Conservation (phyloP, 441 rosid species). For the Aquilaria agallochum region DNA sequence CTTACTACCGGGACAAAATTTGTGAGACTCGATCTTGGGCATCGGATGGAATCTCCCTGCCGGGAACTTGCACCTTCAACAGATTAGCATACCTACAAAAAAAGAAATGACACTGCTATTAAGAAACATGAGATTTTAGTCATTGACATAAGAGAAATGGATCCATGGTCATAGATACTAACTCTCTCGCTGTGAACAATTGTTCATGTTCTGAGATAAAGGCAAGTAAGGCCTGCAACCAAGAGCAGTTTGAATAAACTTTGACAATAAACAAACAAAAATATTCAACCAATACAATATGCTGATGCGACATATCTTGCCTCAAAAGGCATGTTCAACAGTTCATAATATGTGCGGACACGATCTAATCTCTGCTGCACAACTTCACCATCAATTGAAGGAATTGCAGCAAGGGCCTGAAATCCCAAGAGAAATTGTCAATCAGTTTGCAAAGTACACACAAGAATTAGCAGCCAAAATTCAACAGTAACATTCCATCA, state of each 20-base stretch:
- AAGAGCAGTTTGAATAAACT: slow-evolving; percentile 8
- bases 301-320: slow-evolving; percentile 31
- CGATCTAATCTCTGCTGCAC: slow-evolving; percentile 78
- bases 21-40: slow-evolving; percentile 59
- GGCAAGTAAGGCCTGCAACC: slow-evolving; percentile 81
- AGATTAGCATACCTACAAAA: slow-evolving; percentile 59
- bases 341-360: slow-evolving; percentile 90
- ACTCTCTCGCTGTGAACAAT: slow-evolving; percentile 78
- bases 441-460: not conserved
- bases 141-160: not conserved
- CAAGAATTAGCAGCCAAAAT: not conserved
- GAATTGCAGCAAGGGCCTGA: slow-evolving; percentile 90
- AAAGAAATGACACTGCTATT: not conserved
- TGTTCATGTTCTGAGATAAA: slow-evolving; percentile 71
- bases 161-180: slow-evolving; percentile 23
- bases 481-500: not conserved
- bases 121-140: not conserved
- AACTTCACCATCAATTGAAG: slow-evolving; percentile 72
- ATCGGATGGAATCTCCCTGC: slow-evolving; percentile 79
- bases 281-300: not conserved
- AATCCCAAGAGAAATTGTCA: slow-evolving; percentile 13
- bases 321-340: slow-evolving; percentile 96
- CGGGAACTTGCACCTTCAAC: slow-evolving; percentile 65
- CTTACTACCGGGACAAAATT: slow-evolving; percentile 44
- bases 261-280: slow-evolving; percentile 3